Conservation (phyloP, 75 land plant species). For the Isoetes taiwanensis region DNA sequence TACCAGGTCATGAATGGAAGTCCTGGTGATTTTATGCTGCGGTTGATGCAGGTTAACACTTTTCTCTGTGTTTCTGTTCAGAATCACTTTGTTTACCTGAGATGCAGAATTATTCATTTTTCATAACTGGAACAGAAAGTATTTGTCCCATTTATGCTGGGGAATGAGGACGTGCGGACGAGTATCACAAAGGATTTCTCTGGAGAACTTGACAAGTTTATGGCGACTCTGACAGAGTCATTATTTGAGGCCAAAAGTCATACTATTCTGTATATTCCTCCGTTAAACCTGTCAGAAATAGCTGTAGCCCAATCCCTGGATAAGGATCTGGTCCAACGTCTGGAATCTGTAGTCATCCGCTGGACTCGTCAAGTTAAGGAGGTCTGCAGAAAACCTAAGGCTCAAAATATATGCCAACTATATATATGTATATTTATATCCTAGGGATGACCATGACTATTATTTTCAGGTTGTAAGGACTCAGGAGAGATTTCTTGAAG, state of each 20-base stretch:
- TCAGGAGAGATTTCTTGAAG: constrained; percentile 11
- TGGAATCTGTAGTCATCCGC: constrained; percentile 19
- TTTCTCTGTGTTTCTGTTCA: not conserved
- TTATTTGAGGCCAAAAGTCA: constrained; percentile 17
- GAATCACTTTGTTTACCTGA: no score
- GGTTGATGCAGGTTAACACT: constrained; percentile 12
- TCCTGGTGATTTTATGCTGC: constrained; percentile 22
- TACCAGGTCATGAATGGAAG: constrained; percentile 13
- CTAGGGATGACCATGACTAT: not conserved
- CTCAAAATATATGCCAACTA: no score
- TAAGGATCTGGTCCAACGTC: constrained; percentile 16
- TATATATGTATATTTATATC: no score
- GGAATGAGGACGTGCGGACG: constrained; percentile 8
- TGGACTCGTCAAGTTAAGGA: constrained; percentile 27
- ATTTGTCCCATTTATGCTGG: constrained; percentile 17
- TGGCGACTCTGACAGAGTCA: constrained; percentile 25
- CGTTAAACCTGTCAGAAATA: not conserved
- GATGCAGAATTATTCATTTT: not conserved
- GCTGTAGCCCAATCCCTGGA: not conserved
- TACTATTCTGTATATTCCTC: constrained; percentile 23
- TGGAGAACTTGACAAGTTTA: constrained; percentile 19
- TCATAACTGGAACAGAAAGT: constrained; percentile 6
- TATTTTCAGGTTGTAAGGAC: constrained; percentile 13
- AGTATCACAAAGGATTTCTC: constrained; percentile 17
- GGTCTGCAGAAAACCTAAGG: no score